Base-by-base conservation (phyloP, 257 asterid species). In the Perilla frutescens region DNA sequence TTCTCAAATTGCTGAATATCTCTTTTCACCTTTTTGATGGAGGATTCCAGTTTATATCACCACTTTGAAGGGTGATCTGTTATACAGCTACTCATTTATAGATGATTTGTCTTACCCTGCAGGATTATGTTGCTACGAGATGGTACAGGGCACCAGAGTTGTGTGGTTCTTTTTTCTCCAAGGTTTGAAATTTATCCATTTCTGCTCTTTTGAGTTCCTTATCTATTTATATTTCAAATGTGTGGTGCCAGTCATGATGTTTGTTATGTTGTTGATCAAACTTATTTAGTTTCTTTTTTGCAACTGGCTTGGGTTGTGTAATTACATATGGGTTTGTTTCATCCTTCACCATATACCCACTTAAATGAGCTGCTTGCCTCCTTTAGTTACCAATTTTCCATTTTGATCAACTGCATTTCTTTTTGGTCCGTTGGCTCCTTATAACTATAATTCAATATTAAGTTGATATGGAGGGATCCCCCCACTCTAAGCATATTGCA, bases 101-200 rank as follows among this genome's bases (percentile, higher is more conserved):
- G 32, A 37, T 76, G 68, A 59, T 75, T 59, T 73, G 43, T 51
- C 63, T 50, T 50, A 39, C 53, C 40, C 29, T 87, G 75, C 89
- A 94, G 99, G 99, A 94, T 82, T 94, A 94, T 81, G 96, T 94
- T 83, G 98, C 98, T 72, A 94, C 98, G 57, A 89, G 98, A 83
- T 94, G 98, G 98, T 94, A 90, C 57, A 87, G 98, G 79, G 98
- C 98, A 75, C 98, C 98, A 3, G 98, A 91, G 85, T 73, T 93
- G 73, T 93, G 98, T 70, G 99, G 99, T 71, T 94, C 99, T 61
- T 94, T 94, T 82, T 91, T 87, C 80, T 91, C 97, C 73, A 94
- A 91, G 97, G 99, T 93, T 66, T 70, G 34, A 31, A 76, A 37
- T 70, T 55, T 68, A 67, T 29, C 69, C 37, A 44, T 47, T 55